A percentile compares a stretch with the other conserved stretches of the same genome.
phyloP scores from a whole-genome alignment of 345 rosid species.

The Rubroshorea leprosula region DNA sequence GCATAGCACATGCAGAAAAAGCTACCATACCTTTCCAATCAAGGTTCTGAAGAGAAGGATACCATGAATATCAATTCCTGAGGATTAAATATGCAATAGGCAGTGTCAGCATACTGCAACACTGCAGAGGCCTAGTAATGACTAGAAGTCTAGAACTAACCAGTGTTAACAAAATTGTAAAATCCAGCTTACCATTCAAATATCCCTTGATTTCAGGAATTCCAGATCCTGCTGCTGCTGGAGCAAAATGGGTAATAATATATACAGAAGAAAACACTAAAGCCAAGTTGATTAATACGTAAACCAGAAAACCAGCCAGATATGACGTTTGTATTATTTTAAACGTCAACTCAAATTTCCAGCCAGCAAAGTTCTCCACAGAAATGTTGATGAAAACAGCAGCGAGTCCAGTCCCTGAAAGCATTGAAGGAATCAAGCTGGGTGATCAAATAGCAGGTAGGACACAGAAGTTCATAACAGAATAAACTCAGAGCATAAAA shows the following conservation, averaged over 20 bases:
- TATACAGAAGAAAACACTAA: constrained; percentile 88
- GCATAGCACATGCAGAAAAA: constrained; percentile 6
- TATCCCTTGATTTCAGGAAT: constrained; percentile 98
- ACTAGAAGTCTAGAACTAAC: neutral
- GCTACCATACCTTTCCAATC: constrained; percentile 73
- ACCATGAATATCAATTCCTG: constrained; percentile 88
- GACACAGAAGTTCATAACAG: neutral
- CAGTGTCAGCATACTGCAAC: constrained; percentile 5
- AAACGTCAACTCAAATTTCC: constrained; percentile 80
- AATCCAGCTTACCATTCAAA: constrained; percentile 60
- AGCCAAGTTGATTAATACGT: constrained; percentile 67
- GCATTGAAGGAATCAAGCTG: constrained; percentile 1
- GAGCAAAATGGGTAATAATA: constrained; percentile 81
- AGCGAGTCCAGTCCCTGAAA: constrained; percentile 86
- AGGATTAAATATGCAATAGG: constrained; percentile 13
- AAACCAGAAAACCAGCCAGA: constrained; percentile 72
- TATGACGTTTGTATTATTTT: constrained; percentile 82
- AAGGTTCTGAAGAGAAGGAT: constrained; percentile 92
- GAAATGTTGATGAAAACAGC: constrained; percentile 90
- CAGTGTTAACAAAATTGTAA: neutral
- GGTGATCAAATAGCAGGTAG: neutral
- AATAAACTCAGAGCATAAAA: neutral
- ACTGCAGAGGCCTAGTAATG: neutral
- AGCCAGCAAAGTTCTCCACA: constrained; percentile 96
- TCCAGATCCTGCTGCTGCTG: constrained; percentile 99